Conservation (phyloP, 371 early-diverging fungal species). For the Mucor racemosus region DNA sequence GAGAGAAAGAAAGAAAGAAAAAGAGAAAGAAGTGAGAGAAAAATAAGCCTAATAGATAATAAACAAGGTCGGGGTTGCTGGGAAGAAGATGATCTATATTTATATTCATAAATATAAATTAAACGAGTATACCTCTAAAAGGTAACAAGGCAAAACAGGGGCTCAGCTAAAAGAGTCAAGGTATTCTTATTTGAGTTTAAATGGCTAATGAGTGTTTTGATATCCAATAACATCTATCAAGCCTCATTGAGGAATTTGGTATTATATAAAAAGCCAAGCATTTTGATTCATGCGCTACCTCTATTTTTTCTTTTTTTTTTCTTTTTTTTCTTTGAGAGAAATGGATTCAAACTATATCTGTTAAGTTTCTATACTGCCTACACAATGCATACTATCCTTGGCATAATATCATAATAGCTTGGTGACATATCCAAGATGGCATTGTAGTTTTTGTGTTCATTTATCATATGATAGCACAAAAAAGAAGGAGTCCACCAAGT, state of each 20-base stretch:
- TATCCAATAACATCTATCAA: background rate
- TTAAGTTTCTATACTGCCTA: too few relatives aligned
- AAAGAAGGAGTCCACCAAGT: too few relatives aligned
- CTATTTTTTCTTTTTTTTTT: background rate
- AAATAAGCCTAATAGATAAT: too few relatives aligned
- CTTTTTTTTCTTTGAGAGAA: background rate
- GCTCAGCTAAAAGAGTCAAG: background rate
- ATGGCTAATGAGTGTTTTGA: background rate
- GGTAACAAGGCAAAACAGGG: background rate
- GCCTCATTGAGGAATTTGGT: background rate
- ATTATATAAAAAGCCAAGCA: background rate
- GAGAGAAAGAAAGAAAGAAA: constrained; percentile 7
- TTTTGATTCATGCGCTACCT: background rate
- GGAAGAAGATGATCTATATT: background rate
- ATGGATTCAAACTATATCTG: background rate
- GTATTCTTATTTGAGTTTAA: background rate
- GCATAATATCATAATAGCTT: too few relatives aligned
- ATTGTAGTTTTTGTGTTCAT: too few relatives aligned
- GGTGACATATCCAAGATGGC: too few relatives aligned
- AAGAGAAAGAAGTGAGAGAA: background rate
- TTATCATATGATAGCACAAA: too few relatives aligned
- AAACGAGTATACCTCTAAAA: background rate
- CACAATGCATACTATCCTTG: too few relatives aligned
- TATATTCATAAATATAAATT: background rate
- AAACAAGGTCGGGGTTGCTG: background rate